Evolutionary conservation across 441 rosid genomes (phyloP), one percentile per base, ranked within the genome.

Genomic region (Populus trichocarpa): DNA sequence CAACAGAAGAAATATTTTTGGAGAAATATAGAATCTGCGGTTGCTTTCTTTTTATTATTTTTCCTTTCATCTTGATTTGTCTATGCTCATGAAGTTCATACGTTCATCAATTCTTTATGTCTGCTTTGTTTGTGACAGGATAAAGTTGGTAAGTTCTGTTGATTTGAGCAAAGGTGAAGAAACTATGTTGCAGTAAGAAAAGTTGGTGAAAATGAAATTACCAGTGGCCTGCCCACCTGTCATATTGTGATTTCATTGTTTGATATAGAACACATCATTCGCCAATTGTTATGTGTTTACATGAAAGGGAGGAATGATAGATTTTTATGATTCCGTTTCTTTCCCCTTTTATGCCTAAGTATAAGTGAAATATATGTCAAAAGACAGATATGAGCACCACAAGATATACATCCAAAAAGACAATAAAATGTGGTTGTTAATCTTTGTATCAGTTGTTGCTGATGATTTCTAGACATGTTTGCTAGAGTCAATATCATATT

Each of bases 91-190:
- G 42, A 59, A 28, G 68, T 16, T 74, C 68, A 35, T 50, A 71
- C 72, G 64, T 65, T 81, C 23, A 75, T 69, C 75, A 57, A 42
- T 72, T 70, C 75, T 25, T 63, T 64, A 53, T 73, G 72, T 73
- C 36, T 70, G 63, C 76, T 82, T 80, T 81, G 63, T 75, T 79
- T 22, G 84, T 79, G 75, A 81, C 97, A 96, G 97, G 97, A 94
- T 87, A 93, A 96, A 94, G 95, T 92, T 81, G 97, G 98, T 94
- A 92, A 91, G 97, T 89, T 78, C 59, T 70, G 66, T 82, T 79
- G 70, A 84, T 82, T 81, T 82, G 79, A 74, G 2, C 83, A 77
- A 85, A 67, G 82, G 59, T 78, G 86, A 79, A 82, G 85, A 73
- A 78, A 76, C 74, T 72, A 50, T 80, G 65, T 75, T 83, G 82